Percentiles rank a stretch among this genome's conserved stretches.
Evolutionary conservation across 2,329 filamentous ascomycete species (phyloP).

Genomic region (Coniochaeta sp.): DNA sequence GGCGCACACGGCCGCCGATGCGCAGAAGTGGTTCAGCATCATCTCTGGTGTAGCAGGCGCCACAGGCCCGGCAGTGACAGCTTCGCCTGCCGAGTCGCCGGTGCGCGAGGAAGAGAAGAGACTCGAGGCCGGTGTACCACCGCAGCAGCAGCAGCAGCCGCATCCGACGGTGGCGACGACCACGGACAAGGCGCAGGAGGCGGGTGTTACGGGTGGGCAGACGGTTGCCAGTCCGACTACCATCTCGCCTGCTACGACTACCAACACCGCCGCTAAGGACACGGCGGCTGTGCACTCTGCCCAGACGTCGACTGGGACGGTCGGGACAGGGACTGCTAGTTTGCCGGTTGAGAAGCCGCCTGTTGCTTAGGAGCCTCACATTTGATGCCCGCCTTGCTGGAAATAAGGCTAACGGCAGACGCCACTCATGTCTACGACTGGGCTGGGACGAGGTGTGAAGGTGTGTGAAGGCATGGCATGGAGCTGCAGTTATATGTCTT

Average conservation of each 20-base stretch:
- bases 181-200: constrained; percentile 32
- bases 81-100: constrained; percentile 21
- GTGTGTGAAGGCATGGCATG: neutral
- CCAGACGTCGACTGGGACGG: neutral
- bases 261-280: neutral
- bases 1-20: constrained; percentile 72
- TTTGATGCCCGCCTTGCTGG: neutral
- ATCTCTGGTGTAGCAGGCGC: constrained; percentile 56
- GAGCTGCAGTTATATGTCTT: neutral
- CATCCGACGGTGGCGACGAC: constrained; percentile 7
- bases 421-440: neutral
- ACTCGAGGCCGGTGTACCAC: constrained; percentile 11
- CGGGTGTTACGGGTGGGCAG: constrained; percentile 9
- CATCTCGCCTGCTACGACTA: constrained; percentile 2
- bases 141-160: constrained; percentile 7
- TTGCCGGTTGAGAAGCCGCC: neutral
- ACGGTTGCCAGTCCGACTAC: constrained; percentile 9
- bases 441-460: neutral
- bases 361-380: neutral
- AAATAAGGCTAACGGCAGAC: neutral
- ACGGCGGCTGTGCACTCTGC: neutral
- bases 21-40: constrained; percentile 76
- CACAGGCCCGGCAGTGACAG: constrained; percentile 27
- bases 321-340: neutral
- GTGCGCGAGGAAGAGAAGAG: constrained; percentile 16